Percentiles rank a stretch among this genome's conserved stretches.
phyloP scores from a whole-genome alignment of 2,329 filamentous ascomycete species.

The Paecilomyces dactylethromorphus region DNA sequence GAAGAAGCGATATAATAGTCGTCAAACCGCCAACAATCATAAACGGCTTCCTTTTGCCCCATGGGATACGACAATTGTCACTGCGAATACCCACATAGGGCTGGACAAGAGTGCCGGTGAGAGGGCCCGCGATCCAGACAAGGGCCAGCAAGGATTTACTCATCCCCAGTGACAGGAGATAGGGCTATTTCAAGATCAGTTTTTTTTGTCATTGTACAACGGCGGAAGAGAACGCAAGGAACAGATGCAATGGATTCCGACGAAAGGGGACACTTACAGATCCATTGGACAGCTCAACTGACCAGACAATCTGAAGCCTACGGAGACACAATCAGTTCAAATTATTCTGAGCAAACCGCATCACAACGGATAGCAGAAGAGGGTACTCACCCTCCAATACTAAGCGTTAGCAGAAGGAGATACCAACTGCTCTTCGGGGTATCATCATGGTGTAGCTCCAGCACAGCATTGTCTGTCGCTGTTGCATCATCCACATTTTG shows the following conservation, averaged over 20 bases:
- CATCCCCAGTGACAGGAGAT: conserved; percentile 70
- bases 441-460: conserved; percentile 38
- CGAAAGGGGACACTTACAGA: conserved; percentile 48
- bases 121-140: conserved; percentile 76
- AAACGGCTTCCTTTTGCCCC: conserved; percentile 76
- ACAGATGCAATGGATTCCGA: background rate
- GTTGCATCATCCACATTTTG: conserved; percentile 2
- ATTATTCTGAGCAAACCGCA: background rate
- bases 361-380: background rate
- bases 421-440: conserved; percentile 73
- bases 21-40: conserved; percentile 65
- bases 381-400: conserved; percentile 62
- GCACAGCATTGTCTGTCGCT: conserved; percentile 11
- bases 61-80: conserved; percentile 66
- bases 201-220: background rate
- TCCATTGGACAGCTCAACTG: conserved; percentile 87
- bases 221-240: background rate
- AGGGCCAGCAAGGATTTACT: conserved; percentile 77
- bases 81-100: conserved; percentile 77
- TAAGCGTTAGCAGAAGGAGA: conserved; percentile 75
- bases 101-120: conserved; percentile 73
- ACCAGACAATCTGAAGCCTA: conserved; percentile 88
- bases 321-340: background rate
- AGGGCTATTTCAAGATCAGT: conserved; percentile 45
- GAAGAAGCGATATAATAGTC: conserved; percentile 61